Base-by-base conservation (phyloP, 208 protist species). In the Trypanosoma caninum region DNA sequence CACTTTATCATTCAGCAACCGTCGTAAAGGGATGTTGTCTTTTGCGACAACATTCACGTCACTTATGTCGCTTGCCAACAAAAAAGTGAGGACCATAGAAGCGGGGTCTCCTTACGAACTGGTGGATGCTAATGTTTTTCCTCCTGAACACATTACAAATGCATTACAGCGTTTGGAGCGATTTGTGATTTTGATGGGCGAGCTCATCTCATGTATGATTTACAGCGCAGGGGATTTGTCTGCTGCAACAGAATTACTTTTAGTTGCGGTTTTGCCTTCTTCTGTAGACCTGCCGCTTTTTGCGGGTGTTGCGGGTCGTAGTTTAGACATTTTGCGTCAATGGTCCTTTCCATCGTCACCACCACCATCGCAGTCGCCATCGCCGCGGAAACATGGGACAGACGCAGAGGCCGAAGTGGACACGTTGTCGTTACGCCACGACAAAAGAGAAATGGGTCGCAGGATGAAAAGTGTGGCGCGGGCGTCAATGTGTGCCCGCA, bases 401-500 rank as follows among this genome's bases (percentile, higher is more conserved):
- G 28, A 23, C 2, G 14, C 44, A 3, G 23, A 42, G 47, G 34
- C 40, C 41, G 37, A 25, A 46, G 30, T 42, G 28, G 53, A 13
- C 3, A 4, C 16, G 13, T 14, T 14, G 42, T 6, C 16, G 52
- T 13, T n/a, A 22, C 8, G 28, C 14, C 4, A 18, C 28, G n/a
- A 50, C 2, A 16, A 42, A 9, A 35, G 53, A 37, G 22, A 65
- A 8, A 30, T 64, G 18, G 51, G 65, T 40, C 62, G 45, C n/a
- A 50, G 22, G 35, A 51, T 81, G 8, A 69, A 74, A n/a, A 50
- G 68, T 33, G 65, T 84, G 9, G 79, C 68, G 23, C 78, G 77
- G 16, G 68, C 65, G 0, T 81, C 77, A 14, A 79, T 90, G 70
- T 37, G 78, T 18, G 30, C 66, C 0, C 79, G 79, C 30, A 84